phyloP scores from a whole-genome alignment of 164 flowering plant genomes.

The Stephania cephalantha region DNA sequence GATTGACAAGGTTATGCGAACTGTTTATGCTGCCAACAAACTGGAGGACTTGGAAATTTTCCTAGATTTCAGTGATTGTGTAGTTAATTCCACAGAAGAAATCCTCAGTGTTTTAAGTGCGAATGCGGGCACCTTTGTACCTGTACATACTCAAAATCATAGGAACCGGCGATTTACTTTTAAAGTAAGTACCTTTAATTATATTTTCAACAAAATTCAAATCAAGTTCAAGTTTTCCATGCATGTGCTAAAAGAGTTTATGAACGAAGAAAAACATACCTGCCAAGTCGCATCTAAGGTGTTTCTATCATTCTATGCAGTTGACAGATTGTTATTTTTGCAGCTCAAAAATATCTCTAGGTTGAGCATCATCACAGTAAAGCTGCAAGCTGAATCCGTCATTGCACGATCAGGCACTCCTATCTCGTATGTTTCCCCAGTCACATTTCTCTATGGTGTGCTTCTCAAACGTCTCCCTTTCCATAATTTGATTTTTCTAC shows the following conservation, averaged over 20 bases:
- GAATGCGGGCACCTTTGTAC: conserved; percentile 28
- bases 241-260: not conserved
- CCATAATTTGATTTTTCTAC: not conserved
- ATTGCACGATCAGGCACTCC: conserved; percentile 40
- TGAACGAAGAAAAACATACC: not conserved
- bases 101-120: conserved; percentile 28
- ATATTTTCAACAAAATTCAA: not conserved
- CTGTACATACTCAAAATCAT: conserved; percentile 25
- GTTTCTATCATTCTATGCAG: not conserved
- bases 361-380: conserved; percentile 38
- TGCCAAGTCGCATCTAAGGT: not conserved
- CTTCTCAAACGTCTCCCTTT: not conserved
- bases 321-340: conserved; percentile 12
- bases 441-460: conserved; percentile 48
- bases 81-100: conserved; percentile 42
- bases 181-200: conserved; percentile 25
- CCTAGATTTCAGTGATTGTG: conserved; percentile 47
- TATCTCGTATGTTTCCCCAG: conserved; percentile 34
- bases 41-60: conserved; percentile 36
- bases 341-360: conserved; percentile 38
- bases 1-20: conserved; percentile 39
- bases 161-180: conserved; percentile 40
- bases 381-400: conserved; percentile 26
- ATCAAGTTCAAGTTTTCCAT: not conserved
- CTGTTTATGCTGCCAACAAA: conserved; percentile 51